Evolutionary conservation across 805 yeast species (phyloP).

Genomic region (Lipomyces oligophaga): DNA sequence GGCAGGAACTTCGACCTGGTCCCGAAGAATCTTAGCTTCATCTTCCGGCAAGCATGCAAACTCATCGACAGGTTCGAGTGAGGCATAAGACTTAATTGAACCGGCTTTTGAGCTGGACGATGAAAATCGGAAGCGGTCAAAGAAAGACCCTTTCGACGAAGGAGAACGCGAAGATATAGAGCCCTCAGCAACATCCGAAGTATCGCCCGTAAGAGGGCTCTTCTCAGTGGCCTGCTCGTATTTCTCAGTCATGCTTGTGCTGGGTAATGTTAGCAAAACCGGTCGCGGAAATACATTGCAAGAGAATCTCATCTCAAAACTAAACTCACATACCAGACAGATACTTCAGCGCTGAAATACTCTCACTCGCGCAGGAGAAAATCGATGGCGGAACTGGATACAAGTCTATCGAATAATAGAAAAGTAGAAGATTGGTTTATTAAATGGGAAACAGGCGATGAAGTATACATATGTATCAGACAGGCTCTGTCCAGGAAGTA

Average conservation of each 20-base stretch:
- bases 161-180: constrained; percentile 8
- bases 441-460: too few species aligned
- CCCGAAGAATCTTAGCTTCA: constrained; percentile 37
- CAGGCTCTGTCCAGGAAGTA: too few species aligned
- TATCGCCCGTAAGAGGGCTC: constrained; percentile 9
- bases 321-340: too few species aligned
- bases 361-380: too few species aligned
- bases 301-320: too few species aligned
- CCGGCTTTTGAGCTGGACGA: constrained; percentile 2
- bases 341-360: too few species aligned
- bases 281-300: too few species aligned
- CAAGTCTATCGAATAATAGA: too few species aligned
- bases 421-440: too few species aligned
- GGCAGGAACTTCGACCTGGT: constrained; percentile 34
- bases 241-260: constrained; percentile 15
- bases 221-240: constrained; percentile 8
- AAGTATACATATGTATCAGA: too few species aligned
- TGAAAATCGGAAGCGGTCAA: constrained; percentile 10
- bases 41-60: constrained; percentile 33
- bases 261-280: too few species aligned
- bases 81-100: constrained; percentile 17
- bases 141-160: constrained; percentile 7
- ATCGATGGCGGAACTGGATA: too few species aligned
- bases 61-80: constrained; percentile 19
- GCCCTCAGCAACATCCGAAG: constrained; percentile 12